Evolutionary conservation across 2,329 filamentous ascomycete genomes (phyloP).

Genomic region (Pyrenochaeta sp.): DNA sequence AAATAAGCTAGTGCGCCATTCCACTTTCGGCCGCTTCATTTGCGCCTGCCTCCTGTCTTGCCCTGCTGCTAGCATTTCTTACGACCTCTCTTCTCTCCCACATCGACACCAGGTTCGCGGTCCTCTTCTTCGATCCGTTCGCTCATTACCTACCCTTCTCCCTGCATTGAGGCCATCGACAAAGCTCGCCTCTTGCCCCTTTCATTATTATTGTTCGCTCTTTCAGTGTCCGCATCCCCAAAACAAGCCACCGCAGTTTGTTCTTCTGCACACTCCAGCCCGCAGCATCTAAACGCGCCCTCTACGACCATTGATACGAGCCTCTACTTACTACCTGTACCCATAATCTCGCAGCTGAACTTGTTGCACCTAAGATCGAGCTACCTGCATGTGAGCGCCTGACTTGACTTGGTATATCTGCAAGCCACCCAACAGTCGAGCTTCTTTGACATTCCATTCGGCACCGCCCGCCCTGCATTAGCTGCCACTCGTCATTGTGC

Average conservation of each 20-base stretch:
- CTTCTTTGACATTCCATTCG: conserved; percentile 38
- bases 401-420: conserved; percentile 22
- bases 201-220: conserved; percentile 53
- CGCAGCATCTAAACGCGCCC: conserved; percentile 34
- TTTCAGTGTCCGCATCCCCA: conserved; percentile 46
- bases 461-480: conserved; percentile 35
- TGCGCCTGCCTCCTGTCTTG: conserved; percentile 48
- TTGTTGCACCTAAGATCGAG: conserved; percentile 16
- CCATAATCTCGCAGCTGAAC: conserved; percentile 23
- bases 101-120: conserved; percentile 36
- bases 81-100: conserved; percentile 40
- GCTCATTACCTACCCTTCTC: conserved; percentile 49
- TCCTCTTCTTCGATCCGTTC: conserved; percentile 45
- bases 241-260: conserved; percentile 39
- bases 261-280: conserved; percentile 30
- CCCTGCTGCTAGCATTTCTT: conserved; percentile 37
- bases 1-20: conserved; percentile 37
- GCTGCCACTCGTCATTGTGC: conserved; percentile 38
- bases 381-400: conserved; percentile 22
- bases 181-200: conserved; percentile 43
- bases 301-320: conserved; percentile 30
- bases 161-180: conserved; percentile 39
- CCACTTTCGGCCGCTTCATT: conserved; percentile 43
- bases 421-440: conserved; percentile 29
- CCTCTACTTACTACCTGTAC: conserved; percentile 20